A percentile compares a stretch with the other conserved stretches of the same genome.
These are phyloP conservation scores for Mortierella sp. DNA, from an alignment of 371 early-diverging fungal species.

Conservation along the genomic window DNA sequence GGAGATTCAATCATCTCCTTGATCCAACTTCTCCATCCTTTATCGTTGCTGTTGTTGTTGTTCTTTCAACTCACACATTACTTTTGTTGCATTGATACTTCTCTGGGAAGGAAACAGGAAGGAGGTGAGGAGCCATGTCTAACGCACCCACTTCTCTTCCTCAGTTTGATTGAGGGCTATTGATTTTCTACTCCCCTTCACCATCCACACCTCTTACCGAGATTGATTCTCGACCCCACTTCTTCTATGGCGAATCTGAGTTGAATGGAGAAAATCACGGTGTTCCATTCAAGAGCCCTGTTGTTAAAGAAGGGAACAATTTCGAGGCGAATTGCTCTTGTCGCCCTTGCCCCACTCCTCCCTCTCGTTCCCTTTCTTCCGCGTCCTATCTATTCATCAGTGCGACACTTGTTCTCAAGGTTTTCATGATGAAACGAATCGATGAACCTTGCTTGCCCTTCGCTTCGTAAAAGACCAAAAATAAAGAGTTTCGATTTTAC, in stretches of 20 bases:
- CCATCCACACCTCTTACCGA: not conserved
- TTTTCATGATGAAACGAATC: not conserved
- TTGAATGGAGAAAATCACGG: not conserved
- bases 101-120: not conserved
- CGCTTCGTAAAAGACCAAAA: no score
- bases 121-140: not conserved
- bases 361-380: not conserved
- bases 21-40: not conserved
- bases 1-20: not conserved
- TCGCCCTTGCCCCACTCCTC: not conserved
- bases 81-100: not conserved
- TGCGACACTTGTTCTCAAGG: not conserved
- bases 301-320: not conserved
- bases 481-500: no score
- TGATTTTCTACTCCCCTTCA: no score
- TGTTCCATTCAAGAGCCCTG: slow-evolving; percentile 3
- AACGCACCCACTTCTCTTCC: not conserved
- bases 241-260: not conserved
- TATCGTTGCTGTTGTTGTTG: not conserved
- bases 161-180: no score
- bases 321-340: not conserved
- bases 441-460: slow-evolving; percentile 1
- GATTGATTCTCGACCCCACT: not conserved
- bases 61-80: no score
- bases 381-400: not conserved